Evolutionary conservation across 768 basidiomycete species (phyloP), one percentile per base, ranked within the genome.

Genomic region (Kwoniella dejecticola): DNA sequence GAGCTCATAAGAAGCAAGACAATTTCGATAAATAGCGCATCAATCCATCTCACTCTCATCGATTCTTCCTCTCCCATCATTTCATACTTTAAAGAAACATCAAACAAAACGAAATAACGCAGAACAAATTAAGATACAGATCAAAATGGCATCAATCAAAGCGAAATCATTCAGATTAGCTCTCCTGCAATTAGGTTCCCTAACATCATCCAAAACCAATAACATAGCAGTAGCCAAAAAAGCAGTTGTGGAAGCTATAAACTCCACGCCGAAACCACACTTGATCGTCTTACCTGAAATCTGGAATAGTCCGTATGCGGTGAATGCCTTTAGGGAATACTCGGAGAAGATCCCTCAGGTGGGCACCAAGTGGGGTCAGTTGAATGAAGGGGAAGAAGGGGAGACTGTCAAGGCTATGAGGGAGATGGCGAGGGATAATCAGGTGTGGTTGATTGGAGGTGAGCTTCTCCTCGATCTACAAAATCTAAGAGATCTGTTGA

Each of bases 391-490:
- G 21, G 61, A 38, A 0, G 68, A 71, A 38, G 73, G 71, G 38
- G 88, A 89, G 73, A 90, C 87, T 52, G 85, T 97, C 55, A 86
- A 82, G 77, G 87, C 89, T 84, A 83, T 99, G 50, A 90, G 91
- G 33, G 81, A 82, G 29, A 86, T 84, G 50, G 96, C 96, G 0
- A 90, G 86, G 76, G 85, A 90, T 74, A 82, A 85, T 29, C 84
- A 82, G 5, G 82, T 87, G 12, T 98, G 94, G 94, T 81, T 99
- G n/a, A 85, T 99, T 69, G 96, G 94, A 79, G 96, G 95, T 88
- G 70, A 45, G 66, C 49, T 4, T 41, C 7, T 24, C 6, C 5
- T 27, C n/a, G 47, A 30, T n/a, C n/a, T n/a, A n/a, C n/a, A n/a
- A n/a, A n/a, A n/a, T n/a, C n/a, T n/a, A n/a, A n/a, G n/a, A n/a